Base-by-base conservation (phyloP, 495 filamentous ascomycete genomes). In the Daldinia concentrica region DNA sequence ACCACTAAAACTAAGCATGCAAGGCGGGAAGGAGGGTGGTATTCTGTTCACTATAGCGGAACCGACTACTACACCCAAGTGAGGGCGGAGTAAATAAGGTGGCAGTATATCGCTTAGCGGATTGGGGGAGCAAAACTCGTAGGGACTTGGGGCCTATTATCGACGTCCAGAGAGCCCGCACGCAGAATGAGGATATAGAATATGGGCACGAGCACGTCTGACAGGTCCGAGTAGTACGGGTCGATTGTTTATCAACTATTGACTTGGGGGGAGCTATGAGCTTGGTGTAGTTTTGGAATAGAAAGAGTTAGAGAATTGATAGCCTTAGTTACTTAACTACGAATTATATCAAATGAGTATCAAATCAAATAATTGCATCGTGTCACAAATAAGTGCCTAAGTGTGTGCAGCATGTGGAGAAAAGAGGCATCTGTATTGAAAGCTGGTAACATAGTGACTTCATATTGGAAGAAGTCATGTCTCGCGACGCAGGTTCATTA, bases 371-470 rank as follows among this genome's bases (percentile, higher is more conserved):
- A 36, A 51, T 34, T 41, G 17, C 26, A 48, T 55, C 58, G n/a
- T 27, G 14, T 50, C 29, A 62, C 30, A 4, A 37, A 43, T 34
- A 8, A 37, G 6, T 6, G 34, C 27, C 22, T 12, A 41, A 29
- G 45, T 24, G 45, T 17, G 27, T 29, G 9, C 1, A 24, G 19
- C 3, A 52, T 54, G 14, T 6, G 55, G 67, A 59, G 48, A 55
- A 60, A 64, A 56, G 58, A 70, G 55, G 61, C 55, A 50, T 57
- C 7, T 61, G 56, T 57, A 71, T 65, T 62, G 51, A 57, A 32
- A 58, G 30, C 68, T 32, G 41, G 57, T 51, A 71, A 51, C 57
- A 58, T 43, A 61, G 48, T 66, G 65, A 58, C 50, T 43, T 45
- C 43, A 9, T 58, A 37, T 24, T 37, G 19, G 15, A 19, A 58